Evolutionary conservation across 2,329 filamentous ascomycete species (phyloP).

Genomic region (Pestalotiopsis sp.): DNA sequence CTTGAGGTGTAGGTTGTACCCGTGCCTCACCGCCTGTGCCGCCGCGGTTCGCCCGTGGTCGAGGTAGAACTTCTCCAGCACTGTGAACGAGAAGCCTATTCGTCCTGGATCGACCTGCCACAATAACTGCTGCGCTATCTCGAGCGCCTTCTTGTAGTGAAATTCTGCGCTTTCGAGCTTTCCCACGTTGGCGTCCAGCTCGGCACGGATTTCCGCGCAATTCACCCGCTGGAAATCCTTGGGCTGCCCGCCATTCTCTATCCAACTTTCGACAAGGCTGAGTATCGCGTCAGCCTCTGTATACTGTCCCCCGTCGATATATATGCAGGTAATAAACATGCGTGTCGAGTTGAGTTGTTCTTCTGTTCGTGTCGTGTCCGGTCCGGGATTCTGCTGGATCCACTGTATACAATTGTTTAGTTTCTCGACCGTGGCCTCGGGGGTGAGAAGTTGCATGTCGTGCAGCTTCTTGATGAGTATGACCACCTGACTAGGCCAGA

Average conservation of each 20-base stretch:
- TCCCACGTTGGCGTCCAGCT: background rate
- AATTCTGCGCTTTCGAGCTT: background rate
- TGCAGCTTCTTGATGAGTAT: background rate
- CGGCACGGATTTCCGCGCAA: background rate
- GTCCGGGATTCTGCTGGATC: background rate
- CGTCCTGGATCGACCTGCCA: background rate
- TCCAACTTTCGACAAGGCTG: background rate
- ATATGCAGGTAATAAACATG: conserved; percentile 4
- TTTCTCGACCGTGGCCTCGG: background rate
- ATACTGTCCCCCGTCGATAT: background rate
- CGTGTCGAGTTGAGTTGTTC: conserved; percentile 2
- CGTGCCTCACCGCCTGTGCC: background rate
- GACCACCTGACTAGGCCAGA: conserved; percentile 1
- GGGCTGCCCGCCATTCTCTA: background rate
- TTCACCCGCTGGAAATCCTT: background rate
- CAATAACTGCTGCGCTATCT: background rate
- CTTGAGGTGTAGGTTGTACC: background rate
- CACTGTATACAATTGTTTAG: background rate
- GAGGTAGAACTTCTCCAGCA: conserved; percentile 9
- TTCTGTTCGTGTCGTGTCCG: background rate
- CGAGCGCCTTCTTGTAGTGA: conserved; percentile 4
- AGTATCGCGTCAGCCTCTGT: background rate
- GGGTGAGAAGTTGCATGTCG: background rate
- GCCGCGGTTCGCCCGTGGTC: background rate
- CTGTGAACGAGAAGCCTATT: conserved; percentile 1